Base-by-base conservation (phyloP, 139 green algal genomes). In the Coelastrella sp. region DNA sequence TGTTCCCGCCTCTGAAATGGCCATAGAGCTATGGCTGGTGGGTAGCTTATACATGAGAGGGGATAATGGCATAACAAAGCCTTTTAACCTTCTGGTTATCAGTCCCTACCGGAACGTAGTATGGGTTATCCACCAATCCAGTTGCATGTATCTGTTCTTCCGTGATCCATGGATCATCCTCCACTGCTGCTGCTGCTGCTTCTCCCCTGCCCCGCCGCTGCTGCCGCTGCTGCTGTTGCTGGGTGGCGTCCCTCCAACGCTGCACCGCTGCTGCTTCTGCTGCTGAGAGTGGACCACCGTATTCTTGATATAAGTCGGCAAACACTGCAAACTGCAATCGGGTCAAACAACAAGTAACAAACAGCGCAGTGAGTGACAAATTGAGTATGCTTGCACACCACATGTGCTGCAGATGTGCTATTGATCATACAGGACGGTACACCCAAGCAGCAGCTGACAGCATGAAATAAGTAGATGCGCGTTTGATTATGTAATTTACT, bases 211-310 rank as follows among this genome's bases (percentile, higher is more conserved):
- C 32, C 61, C 11, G 8, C 10, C 11, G 8, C 10, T 71, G 61
- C 75, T 58, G 75, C 23, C 56, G 75, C 74, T 58, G 74, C 74
- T 80, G 74, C n/a, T 80, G 74, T 11, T 80, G 74, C 73, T 78
- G 73, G 3, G 19, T 32, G 57, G 54, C 23, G 22, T 10, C 11
- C 3, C 61, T 10, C 61, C 61, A 71, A 2, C 61, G 61, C 2
- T 71, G 61, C 2, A 71, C 23, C 64, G 75, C 75, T 82, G 22
- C 75, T 82, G 23, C 54, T 82, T 82, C 6, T 58, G 14, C 4
- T 1, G 61, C 61, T 71, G 61, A 71, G 1, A 71, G 61, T 71
- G 14, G 73, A 56, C 19, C 73, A 78, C n/a, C 73, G n/a, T 13
- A 11, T 17, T 23, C 73, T 78, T 78, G 73, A 13, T 8, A 5